A percentile compares a stretch with the other conserved stretches of the same genome.
Evolutionary conservation across 768 basidiomycete genomes (phyloP).

Genomic region (Macrocybe gigantea): DNA sequence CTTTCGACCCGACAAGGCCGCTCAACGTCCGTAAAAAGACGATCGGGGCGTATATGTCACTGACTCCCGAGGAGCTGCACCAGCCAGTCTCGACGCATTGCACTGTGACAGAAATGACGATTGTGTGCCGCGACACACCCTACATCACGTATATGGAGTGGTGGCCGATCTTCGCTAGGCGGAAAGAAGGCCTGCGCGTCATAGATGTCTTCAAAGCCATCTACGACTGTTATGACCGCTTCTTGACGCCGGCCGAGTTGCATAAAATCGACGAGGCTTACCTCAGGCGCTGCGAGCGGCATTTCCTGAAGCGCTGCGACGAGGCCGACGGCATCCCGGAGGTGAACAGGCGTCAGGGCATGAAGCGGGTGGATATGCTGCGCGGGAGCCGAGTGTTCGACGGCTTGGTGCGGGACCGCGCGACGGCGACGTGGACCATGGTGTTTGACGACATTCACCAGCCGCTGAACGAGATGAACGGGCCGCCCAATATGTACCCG

Average conservation of each 20-base stretch:
- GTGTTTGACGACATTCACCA: slow-evolving; percentile 7
- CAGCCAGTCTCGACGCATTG: slow-evolving; percentile 38
- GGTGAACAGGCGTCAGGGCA: slow-evolving; percentile 38
- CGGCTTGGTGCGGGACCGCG: slow-evolving; percentile 35
- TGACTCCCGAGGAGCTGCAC: slow-evolving; percentile 32
- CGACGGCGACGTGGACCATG: slow-evolving; percentile 27
- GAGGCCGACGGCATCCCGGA: slow-evolving; percentile 34
- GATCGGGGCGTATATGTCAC: slow-evolving; percentile 7
- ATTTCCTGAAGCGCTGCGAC: slow-evolving; percentile 42
- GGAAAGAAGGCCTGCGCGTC: slow-evolving; percentile 39
- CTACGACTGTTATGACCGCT: slow-evolving; percentile 38
- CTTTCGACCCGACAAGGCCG: slow-evolving; percentile 31
- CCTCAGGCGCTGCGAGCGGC: slow-evolving; percentile 29
- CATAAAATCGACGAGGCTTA: slow-evolving; percentile 18
- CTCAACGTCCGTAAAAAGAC: slow-evolving; percentile 11
- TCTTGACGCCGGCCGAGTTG: slow-evolving; percentile 39
- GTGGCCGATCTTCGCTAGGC: slow-evolving; percentile 38
- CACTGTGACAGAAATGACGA: slow-evolving; percentile 41
- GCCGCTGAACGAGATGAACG: not conserved
- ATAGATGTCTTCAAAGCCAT: slow-evolving; percentile 58
- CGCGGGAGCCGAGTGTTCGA: slow-evolving; percentile 47
- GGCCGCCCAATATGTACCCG: too few relatives aligned
- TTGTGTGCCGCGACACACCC: slow-evolving; percentile 23
- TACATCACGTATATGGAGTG: slow-evolving; percentile 19
- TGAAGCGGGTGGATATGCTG: slow-evolving; percentile 53